Evolutionary conservation across 2,329 filamentous ascomycete species (phyloP).

Genomic region (Berkeleyomyces rouxiae): DNA sequence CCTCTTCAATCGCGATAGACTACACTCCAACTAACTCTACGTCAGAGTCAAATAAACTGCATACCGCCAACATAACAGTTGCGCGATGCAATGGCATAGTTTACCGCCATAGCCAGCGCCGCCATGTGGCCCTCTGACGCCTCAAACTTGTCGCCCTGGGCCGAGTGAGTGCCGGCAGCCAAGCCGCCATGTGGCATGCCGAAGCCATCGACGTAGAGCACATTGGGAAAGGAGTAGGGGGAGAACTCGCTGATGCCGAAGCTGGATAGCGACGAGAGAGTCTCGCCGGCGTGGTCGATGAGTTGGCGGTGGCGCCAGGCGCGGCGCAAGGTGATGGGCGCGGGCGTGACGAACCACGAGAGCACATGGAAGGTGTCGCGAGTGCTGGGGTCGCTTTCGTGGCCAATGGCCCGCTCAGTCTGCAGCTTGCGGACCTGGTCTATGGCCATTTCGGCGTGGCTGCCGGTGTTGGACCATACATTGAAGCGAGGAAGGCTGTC

Average conservation of each 20-base stretch:
- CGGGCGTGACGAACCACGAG: slow-evolving; percentile 6
- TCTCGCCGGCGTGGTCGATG: slow-evolving; percentile 5
- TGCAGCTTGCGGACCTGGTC: slow-evolving; percentile 8
- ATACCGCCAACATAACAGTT: slow-evolving; percentile 12
- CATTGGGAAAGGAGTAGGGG: slow-evolving; percentile 13
- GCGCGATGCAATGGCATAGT: slow-evolving; percentile 10
- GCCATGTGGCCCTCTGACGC: slow-evolving; percentile 10
- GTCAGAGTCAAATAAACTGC: not conserved
- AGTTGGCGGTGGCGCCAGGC: slow-evolving; percentile 1
- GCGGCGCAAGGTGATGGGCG: not conserved
- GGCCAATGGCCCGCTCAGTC: slow-evolving; percentile 4
- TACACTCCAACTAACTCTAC: not conserved
- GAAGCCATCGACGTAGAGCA: slow-evolving; percentile 12
- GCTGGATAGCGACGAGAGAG: slow-evolving; percentile 8
- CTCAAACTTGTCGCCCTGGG: slow-evolving; percentile 5
- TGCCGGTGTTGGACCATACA: not conserved
- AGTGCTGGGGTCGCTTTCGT: slow-evolving; percentile 1
- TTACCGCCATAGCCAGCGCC: slow-evolving; percentile 13
- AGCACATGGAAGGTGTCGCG: slow-evolving; percentile 6
- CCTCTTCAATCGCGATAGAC: too few species aligned
- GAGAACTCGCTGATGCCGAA: slow-evolving; percentile 12
- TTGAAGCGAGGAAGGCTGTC: slow-evolving; percentile 2
- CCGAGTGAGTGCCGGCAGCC: not conserved
- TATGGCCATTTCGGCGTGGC: slow-evolving; percentile 4
- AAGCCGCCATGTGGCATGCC: slow-evolving; percentile 7